These are phyloP conservation scores for Colletotrichum noveboracense DNA, from an alignment of 2,329 filamentous ascomycete species.

Conservation along the genomic window DNA sequence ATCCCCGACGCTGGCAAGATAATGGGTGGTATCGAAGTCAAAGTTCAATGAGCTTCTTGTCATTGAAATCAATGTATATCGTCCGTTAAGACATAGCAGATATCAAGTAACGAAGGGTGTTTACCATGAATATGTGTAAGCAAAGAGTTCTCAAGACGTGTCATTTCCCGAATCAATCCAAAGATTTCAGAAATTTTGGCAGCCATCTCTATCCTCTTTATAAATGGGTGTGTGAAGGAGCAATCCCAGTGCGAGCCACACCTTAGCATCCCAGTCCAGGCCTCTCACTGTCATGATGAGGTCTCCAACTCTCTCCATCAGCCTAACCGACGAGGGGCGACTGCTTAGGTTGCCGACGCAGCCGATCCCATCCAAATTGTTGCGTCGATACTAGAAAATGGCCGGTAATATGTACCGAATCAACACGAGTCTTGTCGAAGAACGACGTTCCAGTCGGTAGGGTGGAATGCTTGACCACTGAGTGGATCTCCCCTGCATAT, in stretches of 20 bases:
- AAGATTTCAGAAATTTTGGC: background rate
- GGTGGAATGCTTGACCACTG: background rate
- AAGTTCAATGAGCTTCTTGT: background rate
- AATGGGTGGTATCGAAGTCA: background rate
- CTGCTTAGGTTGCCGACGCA: background rate
- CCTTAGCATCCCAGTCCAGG: fast-evolving
- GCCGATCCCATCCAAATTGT: no score
- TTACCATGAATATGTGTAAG: no score
- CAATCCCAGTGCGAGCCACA: background rate
- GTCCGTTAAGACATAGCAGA: background rate
- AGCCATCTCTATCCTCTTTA: fast-evolving
- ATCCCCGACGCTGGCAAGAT: no score
- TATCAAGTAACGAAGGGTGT: no score
- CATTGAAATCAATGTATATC: background rate
- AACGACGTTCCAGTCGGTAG: background rate
- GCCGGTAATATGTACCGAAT: background rate
- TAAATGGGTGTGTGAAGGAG: background rate
- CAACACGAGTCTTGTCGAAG: background rate
- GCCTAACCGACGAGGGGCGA: background rate
- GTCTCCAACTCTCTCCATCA: background rate
- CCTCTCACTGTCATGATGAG: background rate
- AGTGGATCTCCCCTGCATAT: background rate
- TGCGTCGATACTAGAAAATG: no score
- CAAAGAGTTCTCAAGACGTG: background rate
- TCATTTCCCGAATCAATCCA: background rate